phyloP scores from a whole-genome alignment of 179 eudicot species.

The Monotropa hypopitys region DNA sequence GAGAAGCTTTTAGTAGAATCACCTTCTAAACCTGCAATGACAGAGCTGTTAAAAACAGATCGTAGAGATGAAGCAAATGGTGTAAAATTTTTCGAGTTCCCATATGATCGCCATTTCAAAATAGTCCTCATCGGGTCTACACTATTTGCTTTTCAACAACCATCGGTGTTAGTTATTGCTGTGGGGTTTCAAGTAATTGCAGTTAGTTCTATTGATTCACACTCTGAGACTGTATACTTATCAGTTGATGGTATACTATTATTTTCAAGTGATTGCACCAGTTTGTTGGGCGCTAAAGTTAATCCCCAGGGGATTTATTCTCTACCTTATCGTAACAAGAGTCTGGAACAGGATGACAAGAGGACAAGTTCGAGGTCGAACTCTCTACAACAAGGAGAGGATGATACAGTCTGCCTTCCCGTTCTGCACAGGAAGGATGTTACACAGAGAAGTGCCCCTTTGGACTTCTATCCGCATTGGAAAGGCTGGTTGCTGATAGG shows the following conservation, averaged over 20 bases:
- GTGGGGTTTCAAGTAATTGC: slow-evolving; percentile 58
- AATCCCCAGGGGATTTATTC: too few relatives aligned
- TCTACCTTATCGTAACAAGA: too few relatives aligned
- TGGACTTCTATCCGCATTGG: too few relatives aligned
- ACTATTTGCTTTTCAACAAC: slow-evolving; percentile 84
- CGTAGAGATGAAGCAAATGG: slow-evolving; percentile 59
- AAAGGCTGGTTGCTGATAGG: too few relatives aligned
- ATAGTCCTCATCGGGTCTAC: slow-evolving; percentile 74
- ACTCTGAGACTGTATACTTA: slow-evolving; percentile 37
- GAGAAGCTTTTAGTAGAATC: slow-evolving; percentile 62
- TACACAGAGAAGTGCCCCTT: too few relatives aligned
- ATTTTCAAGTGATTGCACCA: too few relatives aligned
- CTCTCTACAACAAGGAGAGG: too few relatives aligned
- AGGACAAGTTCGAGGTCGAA: too few relatives aligned
- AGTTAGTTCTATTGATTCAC: slow-evolving; percentile 43
- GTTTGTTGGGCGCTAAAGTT: too few relatives aligned
- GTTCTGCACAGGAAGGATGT: too few relatives aligned
- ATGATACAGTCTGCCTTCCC: too few relatives aligned
- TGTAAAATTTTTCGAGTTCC: slow-evolving; percentile 48
- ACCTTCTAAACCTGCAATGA: slow-evolving; percentile 61
- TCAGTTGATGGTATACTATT: slow-evolving; percentile 83
- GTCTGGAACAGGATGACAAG: too few relatives aligned
- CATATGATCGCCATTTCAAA: slow-evolving; percentile 53
- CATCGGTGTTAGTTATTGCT: slow-evolving; percentile 70
- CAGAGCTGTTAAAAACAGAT: slow-evolving; percentile 62